Base-by-base conservation (phyloP, 2,329 filamentous ascomycete species). In the Coleophoma cylindrospora region DNA sequence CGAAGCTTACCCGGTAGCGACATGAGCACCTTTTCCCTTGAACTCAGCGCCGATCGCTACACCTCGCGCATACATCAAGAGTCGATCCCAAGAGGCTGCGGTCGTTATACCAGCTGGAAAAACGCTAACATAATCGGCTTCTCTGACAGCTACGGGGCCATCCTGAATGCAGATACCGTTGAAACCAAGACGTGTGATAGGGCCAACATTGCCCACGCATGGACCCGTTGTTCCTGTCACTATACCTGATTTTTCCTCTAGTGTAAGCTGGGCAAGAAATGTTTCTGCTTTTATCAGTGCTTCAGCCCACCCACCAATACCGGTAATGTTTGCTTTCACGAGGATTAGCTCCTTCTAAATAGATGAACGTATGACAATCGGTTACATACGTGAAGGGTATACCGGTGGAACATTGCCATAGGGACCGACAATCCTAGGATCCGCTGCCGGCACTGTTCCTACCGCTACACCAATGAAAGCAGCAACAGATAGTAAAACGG, bases 21-120 rank as follows among this genome's bases (percentile, higher is more conserved):
- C 41, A 44, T 44, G 41, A 22, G n/a, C 41, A 14, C 41, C 41
- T n/a, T 22, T 44, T 5, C n/a, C 41, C 12, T 44, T 22, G 27
- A 44, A 44, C 41, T 44, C 41, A n/a, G 11, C 32, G 9, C 41
- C 41, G 12, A 44, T 22, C n/a, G 41, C 49, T 34, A 75, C 74
- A 4, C 86, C 88, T 11, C 87, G 79, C 60, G 81, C 70, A 41
- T 83, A 79, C 68, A 92, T 89, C 40, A 92, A 70, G 3, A 84
- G 77, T 45, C 81, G 77, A 62, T 89, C 88, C 86, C 87, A 94
- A 0, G 87, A 91, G 1, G 87, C 80, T 0, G 85, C 89, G 0
- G 86, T 83, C 3, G 87, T 88, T 48, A 92, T 79, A 1, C 86
- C 87, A 1, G 88, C 87, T 0, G 88, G 86, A 63, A 90, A 92